Base-by-base conservation (phyloP, 345 rosid genomes). In the Euclidium syriacum region DNA sequence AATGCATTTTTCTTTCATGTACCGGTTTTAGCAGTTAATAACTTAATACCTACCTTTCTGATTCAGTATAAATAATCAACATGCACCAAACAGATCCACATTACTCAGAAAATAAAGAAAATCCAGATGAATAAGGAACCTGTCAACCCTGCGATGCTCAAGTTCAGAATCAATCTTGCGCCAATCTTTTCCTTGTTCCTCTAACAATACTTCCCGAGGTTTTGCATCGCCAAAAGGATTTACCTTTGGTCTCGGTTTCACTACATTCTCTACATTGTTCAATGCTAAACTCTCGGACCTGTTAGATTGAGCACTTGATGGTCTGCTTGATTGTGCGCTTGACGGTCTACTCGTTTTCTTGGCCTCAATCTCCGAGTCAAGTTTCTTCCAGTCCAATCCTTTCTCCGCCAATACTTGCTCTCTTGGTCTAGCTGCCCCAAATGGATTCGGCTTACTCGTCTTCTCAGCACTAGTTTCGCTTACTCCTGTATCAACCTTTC, bases 161-260 rank as follows among this genome's bases (percentile, higher is more conserved):
- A 94, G 81, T 41, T 94, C 82, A 60, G 76, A 73, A 75, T 94
- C 97, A 70, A 90, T 83, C 78, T 87, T 90, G 0, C 92, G 87
- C 99, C 99, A 87, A 73, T 94, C 92, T 77, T 78, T 73, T 34
- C 99, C 97, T 67, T 87, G 83, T 72, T 87, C 83, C 77, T 83
- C 81, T 75, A 94, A 72, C 89, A 90, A 79, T 39, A 94, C 85
- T 66, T 94, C 99, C 57, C 97, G 73, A 33, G 99, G 99, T 69
- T 86, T 94, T 27, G 99, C 99, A 50, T 87, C 86, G 7, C 99
- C 99, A 73, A 94, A 94, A 0, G 99, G 99, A 82, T 94, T 90
- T 58, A 83, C 82, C 77, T 82, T 94, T 2, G 90, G 89, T 74
- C 83, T 81, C 2, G 95, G 86, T 72, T 80, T 90, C 51, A 54